Conservation (phyloP, 2,329 filamentous ascomycete genomes). For the Cytospora piceae region DNA sequence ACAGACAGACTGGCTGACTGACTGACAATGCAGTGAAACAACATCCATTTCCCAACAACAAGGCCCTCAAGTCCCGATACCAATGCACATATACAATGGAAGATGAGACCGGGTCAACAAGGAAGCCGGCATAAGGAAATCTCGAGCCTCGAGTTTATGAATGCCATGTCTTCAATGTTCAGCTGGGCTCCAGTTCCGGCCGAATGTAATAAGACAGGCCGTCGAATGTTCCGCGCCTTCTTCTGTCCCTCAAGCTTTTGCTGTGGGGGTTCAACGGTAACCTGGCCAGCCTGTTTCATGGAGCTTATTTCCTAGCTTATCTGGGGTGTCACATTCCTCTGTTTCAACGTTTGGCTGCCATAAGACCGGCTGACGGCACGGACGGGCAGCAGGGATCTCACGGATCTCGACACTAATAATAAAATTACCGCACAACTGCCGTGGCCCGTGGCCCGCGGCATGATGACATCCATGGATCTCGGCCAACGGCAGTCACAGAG, state of each 20-base stretch:
- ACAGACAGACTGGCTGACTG: not conserved
- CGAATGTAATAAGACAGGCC: not conserved
- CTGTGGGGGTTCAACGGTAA: not conserved
- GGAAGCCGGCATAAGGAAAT: not conserved
- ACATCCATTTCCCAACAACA: too few species aligned
- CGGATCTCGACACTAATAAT: not conserved
- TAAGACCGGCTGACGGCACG: not conserved
- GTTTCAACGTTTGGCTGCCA: not conserved
- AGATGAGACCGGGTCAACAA: too few species aligned
- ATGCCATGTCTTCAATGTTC: not conserved
- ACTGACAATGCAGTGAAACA: not conserved
- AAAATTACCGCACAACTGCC: not conserved
- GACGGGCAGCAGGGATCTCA: not conserved
- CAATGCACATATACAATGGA: not conserved
- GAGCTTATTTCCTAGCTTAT: not conserved
- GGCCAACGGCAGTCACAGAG: not conserved
- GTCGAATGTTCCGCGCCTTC: not conserved
- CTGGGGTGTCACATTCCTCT: not conserved
- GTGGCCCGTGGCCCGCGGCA: not conserved
- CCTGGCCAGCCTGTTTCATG: not conserved
- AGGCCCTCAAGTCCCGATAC: not conserved
- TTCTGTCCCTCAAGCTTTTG: not conserved
- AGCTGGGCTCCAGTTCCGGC: not conserved
- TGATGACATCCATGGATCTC: not conserved
- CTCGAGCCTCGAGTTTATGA: not conserved